These are phyloP conservation scores for Coemansia sp. DNA, from an alignment of 192 early-diverging fungal species.

Conservation along the genomic window DNA sequence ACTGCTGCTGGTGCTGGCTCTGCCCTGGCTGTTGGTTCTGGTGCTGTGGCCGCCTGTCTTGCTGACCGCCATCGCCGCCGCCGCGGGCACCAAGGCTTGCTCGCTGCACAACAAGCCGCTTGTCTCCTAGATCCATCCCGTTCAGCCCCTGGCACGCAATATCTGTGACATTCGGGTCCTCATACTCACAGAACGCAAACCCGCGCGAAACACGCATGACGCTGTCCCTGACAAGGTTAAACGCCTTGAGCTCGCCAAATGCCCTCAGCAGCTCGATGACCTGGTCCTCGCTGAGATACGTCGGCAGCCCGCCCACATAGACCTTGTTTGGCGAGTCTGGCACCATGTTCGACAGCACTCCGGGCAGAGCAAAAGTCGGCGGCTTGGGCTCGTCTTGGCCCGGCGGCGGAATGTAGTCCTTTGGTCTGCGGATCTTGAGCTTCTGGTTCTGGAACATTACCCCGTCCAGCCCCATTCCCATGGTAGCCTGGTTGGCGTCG, in stretches of 20 bases:
- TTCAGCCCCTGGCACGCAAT: conserved; percentile 93
- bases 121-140: conserved; percentile 93
- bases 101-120: conserved; percentile 89
- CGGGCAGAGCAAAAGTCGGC: conserved; percentile 67
- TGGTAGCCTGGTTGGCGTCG: conserved; percentile 83
- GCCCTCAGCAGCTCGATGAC: conserved; percentile 89
- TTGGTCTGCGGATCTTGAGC: conserved; percentile 91
- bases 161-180: conserved; percentile 84
- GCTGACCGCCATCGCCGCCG: conserved; percentile 7
- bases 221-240: conserved; percentile 90
- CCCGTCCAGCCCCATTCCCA: conserved; percentile 92
- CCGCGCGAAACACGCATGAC: conserved; percentile 77
- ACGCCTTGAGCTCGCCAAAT: conserved; percentile 90
- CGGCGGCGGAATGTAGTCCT: conserved; percentile 75
- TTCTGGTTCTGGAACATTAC: conserved; percentile 78
- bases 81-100: conserved; percentile 80
- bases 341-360: conserved; percentile 85
- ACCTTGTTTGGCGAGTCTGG: conserved; percentile 92
- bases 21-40: neutral
- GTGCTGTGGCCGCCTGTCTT: neutral
- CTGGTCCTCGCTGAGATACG: conserved; percentile 87
- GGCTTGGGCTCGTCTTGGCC: conserved; percentile 62
- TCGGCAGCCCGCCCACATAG: conserved; percentile 90
- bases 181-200: conserved; percentile 97
- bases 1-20: conserved; percentile 36